Percentiles rank a stretch among this genome's conserved stretches.
These are phyloP conservation scores for Aspergillus panamensis DNA, from an alignment of 495 filamentous ascomycete species.

Conservation along the genomic window DNA sequence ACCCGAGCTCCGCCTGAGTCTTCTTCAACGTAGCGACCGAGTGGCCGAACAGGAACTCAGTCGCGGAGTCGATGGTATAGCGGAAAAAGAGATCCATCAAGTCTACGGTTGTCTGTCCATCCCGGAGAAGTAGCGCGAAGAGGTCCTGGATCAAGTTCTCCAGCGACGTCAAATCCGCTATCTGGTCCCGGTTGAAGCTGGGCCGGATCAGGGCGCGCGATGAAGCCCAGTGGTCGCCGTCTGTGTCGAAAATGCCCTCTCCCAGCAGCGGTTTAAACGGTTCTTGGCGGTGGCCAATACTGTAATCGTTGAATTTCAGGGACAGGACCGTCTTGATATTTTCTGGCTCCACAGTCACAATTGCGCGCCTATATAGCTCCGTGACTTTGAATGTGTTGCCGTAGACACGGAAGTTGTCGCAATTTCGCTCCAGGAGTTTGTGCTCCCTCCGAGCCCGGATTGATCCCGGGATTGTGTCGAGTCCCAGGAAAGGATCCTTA, in stretches of 20 bases:
- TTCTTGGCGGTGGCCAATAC: slow-evolving; percentile 30
- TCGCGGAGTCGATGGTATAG: slow-evolving; percentile 56
- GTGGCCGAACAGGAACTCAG: slow-evolving; percentile 56
- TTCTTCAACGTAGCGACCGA: slow-evolving; percentile 22
- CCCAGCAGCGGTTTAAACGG: slow-evolving; percentile 44
- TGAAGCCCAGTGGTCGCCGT: slow-evolving; percentile 56
- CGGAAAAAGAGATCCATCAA: slow-evolving; percentile 50
- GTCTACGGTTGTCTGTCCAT: slow-evolving; percentile 43
- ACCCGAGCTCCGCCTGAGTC: neutral
- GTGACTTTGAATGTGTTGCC: slow-evolving; percentile 8
- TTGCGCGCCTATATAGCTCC: neutral
- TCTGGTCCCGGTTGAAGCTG: slow-evolving; percentile 33
- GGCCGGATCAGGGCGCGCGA: slow-evolving; percentile 46
- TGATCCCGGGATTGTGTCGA: neutral
- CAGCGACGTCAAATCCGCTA: slow-evolving; percentile 34
- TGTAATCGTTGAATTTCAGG: slow-evolving; percentile 64
- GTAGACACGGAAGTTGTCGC: neutral
- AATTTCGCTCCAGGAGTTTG: neutral
- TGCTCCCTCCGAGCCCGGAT: neutral
- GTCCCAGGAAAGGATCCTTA: slow-evolving; percentile 7
- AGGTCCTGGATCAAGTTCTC: slow-evolving; percentile 49
- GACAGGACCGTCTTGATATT: slow-evolving; percentile 79
- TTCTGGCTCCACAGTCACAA: slow-evolving; percentile 63
- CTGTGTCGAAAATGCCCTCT: slow-evolving; percentile 57
- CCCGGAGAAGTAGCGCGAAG: slow-evolving; percentile 30